Base-by-base conservation (phyloP, 441 rosid genomes). In the Kokia cookei region DNA sequence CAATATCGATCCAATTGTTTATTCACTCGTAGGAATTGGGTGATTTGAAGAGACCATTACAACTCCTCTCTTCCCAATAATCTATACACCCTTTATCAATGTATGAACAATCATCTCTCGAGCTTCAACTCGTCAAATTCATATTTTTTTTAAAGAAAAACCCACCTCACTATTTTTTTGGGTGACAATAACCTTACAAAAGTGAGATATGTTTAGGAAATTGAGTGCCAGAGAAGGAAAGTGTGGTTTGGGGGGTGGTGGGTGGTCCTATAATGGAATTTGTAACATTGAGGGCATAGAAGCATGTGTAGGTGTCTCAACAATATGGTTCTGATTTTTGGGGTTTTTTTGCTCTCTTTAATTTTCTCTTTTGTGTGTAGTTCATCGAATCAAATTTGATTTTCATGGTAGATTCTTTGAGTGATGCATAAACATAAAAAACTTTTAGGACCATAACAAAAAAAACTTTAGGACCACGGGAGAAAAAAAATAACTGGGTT, bases 181-280 rank as follows among this genome's bases (percentile, higher is more conserved):
- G 4, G 53, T 14, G 40, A 7, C 17, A 47, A 11, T 65, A 65
- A 13, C 70, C 24, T 45, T 26, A 48, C 42, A 67, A 3, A 48
- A 48, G 57, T 24, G 64, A 67, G 17, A 1, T 1, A 72, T 54
- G 40, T 43, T 50, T 54, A 27, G 50, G 47, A 69, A 72, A 61
- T 79, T 69, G 86, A 83, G 88, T 83, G 79, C 69, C 72, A 61
- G 9, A n/a, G 72, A 83, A 83, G 86, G 84, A 79, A 70, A 78
- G 19, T 54, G 22, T 45, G 57, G 51, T 57, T 27, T 27, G 13
- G 0, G 51, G n/a, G 12, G 8, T 6, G 2, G 74, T 43, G 19
- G 5, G 27, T 75, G 74, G 72, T 68, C 72, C 60, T 45, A 37
- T 10, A 32, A 24, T 11, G 35, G 61, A 57, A 57, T 22, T 72